phyloP scores from a whole-genome alignment of 2,329 filamentous ascomycete species.

The Phoma herbarum region DNA sequence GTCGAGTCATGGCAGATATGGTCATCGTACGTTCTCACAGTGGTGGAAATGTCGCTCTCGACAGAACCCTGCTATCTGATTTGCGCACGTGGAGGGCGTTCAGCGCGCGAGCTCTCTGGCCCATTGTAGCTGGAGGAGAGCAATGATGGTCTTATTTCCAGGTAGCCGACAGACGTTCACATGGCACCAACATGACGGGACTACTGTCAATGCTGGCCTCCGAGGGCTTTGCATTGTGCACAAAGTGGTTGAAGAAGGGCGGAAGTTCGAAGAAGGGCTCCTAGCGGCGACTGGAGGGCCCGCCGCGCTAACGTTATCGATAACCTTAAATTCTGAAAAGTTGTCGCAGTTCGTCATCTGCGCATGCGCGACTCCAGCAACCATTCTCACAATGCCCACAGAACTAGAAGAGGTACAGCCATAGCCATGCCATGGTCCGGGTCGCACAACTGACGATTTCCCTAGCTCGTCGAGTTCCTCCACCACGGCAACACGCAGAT shows the following conservation, averaged over 20 bases:
- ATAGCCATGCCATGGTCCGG: not conserved
- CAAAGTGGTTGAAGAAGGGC: constrained; percentile 4
- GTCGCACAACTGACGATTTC: not conserved
- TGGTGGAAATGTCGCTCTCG: not conserved
- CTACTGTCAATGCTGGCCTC: not conserved
- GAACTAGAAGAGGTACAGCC: constrained; percentile 59
- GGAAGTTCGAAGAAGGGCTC: constrained; percentile 10
- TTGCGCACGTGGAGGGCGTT: not conserved
- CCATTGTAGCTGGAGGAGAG: not conserved
- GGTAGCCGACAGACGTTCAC: not conserved
- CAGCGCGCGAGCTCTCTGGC: not conserved
- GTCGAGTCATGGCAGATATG: constrained; percentile 9
- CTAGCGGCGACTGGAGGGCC: not conserved
- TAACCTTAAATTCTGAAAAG: constrained; percentile 37
- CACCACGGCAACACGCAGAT: constrained; percentile 92
- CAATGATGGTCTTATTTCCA: not conserved
- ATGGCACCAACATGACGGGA: not conserved
- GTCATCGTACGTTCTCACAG: not conserved
- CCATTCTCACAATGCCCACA: constrained; percentile 55
- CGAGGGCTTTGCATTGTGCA: not conserved
- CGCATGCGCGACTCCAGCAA: constrained; percentile 15
- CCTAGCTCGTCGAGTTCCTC: constrained; percentile 88
- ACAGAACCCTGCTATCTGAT: not conserved
- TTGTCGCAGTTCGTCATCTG: constrained; percentile 41
- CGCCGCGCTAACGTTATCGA: constrained; percentile 40